Conservation (phyloP, 2,329 filamentous ascomycete genomes). For the Lecanicillium sp. region DNA sequence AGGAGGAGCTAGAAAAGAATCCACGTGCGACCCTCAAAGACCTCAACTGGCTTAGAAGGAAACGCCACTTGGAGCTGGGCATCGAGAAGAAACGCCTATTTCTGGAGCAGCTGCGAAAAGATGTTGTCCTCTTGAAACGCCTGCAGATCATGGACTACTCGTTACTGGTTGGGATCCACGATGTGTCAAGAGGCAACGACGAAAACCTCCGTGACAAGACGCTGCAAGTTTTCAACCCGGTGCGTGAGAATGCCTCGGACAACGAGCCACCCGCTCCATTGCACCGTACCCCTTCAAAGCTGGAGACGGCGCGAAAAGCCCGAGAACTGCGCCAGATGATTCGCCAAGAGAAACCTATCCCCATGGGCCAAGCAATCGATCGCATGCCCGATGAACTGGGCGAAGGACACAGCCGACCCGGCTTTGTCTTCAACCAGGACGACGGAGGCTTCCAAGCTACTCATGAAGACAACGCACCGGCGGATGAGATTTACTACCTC, state of each 20-base stretch:
- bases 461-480: slow-evolving; percentile 76
- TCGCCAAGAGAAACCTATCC: slow-evolving; percentile 86
- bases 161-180: slow-evolving; percentile 87
- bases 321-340: slow-evolving; percentile 87
- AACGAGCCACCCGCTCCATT: slow-evolving; percentile 60
- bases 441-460: slow-evolving; percentile 91
- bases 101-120: slow-evolving; percentile 77
- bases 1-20: slow-evolving; percentile 81
- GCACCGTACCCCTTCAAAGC: slow-evolving; percentile 82
- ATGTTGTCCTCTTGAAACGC: slow-evolving; percentile 78
- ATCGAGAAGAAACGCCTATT: slow-evolving; percentile 83
- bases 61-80: slow-evolving; percentile 81
- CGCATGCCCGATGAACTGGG: slow-evolving; percentile 88
- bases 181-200: slow-evolving; percentile 82
- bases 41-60: slow-evolving; percentile 86
- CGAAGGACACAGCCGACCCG: slow-evolving; percentile 60
- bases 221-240: slow-evolving; percentile 87
- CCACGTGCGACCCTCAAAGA: slow-evolving; percentile 92
- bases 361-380: slow-evolving; percentile 73
- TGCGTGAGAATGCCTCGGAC: slow-evolving; percentile 52
- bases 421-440: slow-evolving; percentile 84
- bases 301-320: slow-evolving; percentile 87
- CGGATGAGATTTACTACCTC: slow-evolving; percentile 93
- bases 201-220: slow-evolving; percentile 89
- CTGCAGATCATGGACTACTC: slow-evolving; percentile 99